A percentile compares a stretch with the other conserved stretches of the same genome.
Conservation (phyloP, 2,329 filamentous ascomycete species). For the Cercospora sp. region DNA sequence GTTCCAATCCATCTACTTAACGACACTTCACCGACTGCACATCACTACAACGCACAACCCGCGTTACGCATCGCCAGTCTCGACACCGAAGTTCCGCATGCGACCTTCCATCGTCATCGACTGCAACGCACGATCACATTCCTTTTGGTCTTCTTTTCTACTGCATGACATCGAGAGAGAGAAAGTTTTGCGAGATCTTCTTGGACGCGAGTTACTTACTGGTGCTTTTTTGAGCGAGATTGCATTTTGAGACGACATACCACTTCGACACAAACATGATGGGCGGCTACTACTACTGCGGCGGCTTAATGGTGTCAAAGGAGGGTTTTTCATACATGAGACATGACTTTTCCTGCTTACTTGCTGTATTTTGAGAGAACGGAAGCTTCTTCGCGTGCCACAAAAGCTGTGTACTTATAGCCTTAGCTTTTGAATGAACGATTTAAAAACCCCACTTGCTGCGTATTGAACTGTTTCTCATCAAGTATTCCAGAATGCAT, state of each 20-base stretch:
- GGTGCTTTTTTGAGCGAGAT: neutral
- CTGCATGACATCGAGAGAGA: neutral
- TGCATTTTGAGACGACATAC: neutral
- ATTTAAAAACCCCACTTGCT: neutral
- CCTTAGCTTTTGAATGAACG: neutral
- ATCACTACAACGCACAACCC: neutral
- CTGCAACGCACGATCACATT: neutral
- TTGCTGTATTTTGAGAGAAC: neutral
- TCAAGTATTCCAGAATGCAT: neutral
- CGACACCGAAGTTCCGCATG: neutral
- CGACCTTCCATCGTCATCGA: neutral
- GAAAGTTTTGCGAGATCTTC: neutral
- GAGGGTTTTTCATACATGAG: neutral
- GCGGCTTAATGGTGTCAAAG: neutral
- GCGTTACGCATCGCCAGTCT: neutral
- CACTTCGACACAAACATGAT: neutral
- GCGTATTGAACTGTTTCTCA: neutral
- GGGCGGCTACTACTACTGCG: neutral
- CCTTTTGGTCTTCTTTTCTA: neutral
- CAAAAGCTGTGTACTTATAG: neutral
- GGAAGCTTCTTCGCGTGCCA: neutral
- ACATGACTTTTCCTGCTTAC: neutral
- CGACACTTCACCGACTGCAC: neutral
- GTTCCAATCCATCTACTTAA: neutral
- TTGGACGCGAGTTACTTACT: neutral